A percentile compares a stretch with the other conserved stretches of the same genome.
Conservation (phyloP, 345 rosid genomes). For the Corymbia maculata region DNA sequence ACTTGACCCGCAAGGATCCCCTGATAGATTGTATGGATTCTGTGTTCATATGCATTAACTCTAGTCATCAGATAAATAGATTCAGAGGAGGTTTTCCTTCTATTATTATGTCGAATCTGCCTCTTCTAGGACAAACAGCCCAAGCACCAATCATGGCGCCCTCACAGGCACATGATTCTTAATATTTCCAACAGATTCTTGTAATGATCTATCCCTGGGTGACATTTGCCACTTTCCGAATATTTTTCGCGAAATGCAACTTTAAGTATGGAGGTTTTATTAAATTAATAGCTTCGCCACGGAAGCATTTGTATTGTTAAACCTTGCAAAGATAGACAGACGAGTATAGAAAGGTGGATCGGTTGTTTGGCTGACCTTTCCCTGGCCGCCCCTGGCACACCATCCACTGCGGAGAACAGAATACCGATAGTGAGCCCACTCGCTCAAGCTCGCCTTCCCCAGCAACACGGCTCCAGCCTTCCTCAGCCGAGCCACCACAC, state of each 20-base stretch:
- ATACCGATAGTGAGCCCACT: conserved; percentile 48
- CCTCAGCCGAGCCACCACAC: conserved; percentile 45
- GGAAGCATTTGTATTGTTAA: too few species aligned
- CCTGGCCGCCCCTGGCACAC: conserved; percentile 54
- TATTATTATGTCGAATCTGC: too few species aligned
- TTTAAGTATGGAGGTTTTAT: too few species aligned
- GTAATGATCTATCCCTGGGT: neutral
- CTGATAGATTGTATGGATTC: conserved; percentile 63
- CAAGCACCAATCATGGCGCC: too few species aligned
- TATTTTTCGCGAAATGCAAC: too few species aligned
- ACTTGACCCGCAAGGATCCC: conserved; percentile 57
- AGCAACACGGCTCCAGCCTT: conserved; percentile 56
- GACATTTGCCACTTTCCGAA: neutral
- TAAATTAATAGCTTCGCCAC: too few species aligned
- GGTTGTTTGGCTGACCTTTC: conserved; percentile 30
- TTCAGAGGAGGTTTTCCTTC: too few species aligned
- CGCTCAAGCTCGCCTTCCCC: conserved; percentile 71
- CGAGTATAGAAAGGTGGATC: too few species aligned
- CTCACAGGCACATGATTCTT: neutral
- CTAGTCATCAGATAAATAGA: too few species aligned
- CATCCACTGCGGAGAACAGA: conserved; percentile 21
- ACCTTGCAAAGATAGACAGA: too few species aligned
- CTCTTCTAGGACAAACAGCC: too few species aligned
- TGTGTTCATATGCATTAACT: conserved; percentile 1
- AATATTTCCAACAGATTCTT: neutral